These are phyloP conservation scores for Talaromyces ruber DNA, from an alignment of 495 filamentous ascomycete species.

Conservation along the genomic window DNA sequence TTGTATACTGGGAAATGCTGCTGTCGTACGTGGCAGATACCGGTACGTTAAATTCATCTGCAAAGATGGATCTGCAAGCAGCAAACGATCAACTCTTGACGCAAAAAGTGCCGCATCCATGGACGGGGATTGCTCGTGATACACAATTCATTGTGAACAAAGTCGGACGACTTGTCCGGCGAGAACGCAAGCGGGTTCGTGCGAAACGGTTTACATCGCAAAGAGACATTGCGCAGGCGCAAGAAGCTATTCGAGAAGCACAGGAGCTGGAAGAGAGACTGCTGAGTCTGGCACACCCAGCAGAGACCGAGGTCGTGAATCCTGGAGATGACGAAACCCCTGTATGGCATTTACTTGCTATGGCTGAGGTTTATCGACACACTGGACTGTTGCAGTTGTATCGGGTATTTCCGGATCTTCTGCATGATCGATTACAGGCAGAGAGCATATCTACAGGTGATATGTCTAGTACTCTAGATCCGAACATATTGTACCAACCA, in stretches of 20 bases:
- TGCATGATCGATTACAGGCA: conserved; percentile 12
- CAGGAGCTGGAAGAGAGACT: conserved; percentile 42
- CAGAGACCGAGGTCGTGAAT: conserved; percentile 40
- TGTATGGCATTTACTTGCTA: conserved; percentile 46
- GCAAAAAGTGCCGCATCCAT: conserved; percentile 46
- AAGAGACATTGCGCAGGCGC: conserved; percentile 29
- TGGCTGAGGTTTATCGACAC: conserved; percentile 49
- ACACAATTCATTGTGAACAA: conserved; percentile 46
- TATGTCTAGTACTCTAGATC: conserved; percentile 24
- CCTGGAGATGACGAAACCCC: conserved; percentile 48
- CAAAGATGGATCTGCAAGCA: conserved; percentile 16
- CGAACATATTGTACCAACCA: conserved; percentile 10
- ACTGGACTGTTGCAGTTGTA: conserved; percentile 47
- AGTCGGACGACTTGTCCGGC: conserved; percentile 43
- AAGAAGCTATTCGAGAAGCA: conserved; percentile 36
- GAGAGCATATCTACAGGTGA: neutral
- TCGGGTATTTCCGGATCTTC: conserved; percentile 44
- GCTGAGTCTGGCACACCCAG: conserved; percentile 37
- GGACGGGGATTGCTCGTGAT: conserved; percentile 49
- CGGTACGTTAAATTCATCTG: conserved; percentile 21
- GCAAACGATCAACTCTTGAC: neutral
- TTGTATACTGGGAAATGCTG: conserved; percentile 55
- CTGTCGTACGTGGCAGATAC: conserved; percentile 47
- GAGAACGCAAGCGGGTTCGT: conserved; percentile 36
- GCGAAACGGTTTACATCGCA: conserved; percentile 26